These are phyloP conservation scores for Austroboletus niveus DNA, from an alignment of 1,284 basidiomycete species.

Conservation along the genomic window DNA sequence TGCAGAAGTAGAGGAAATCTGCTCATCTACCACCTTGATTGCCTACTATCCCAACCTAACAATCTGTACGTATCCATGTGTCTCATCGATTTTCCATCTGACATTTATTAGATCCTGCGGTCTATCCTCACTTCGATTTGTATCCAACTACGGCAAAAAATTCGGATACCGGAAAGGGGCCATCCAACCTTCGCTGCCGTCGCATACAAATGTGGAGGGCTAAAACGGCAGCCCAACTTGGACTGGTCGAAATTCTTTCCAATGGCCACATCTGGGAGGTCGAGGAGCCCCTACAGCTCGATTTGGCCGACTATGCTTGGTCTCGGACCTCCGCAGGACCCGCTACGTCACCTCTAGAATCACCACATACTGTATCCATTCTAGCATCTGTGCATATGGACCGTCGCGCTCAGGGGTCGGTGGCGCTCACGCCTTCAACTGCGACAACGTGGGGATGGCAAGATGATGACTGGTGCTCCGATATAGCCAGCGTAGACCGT, in stretches of 20 bases:
- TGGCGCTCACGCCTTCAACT: conserved; percentile 50
- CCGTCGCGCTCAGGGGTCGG: conserved; percentile 54
- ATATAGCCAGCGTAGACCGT: conserved; percentile 10
- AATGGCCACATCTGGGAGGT: conserved; percentile 20
- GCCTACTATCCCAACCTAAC: conserved; percentile 22
- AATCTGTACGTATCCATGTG: conserved; percentile 21
- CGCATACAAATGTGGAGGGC: conserved; percentile 19
- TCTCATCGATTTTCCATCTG: conserved; percentile 1
- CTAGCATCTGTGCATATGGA: conserved; percentile 57
- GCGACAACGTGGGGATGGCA: conserved; percentile 36
- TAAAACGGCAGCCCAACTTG: conserved; percentile 13
- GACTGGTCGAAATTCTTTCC: conserved; percentile 9
- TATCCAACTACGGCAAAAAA: conserved; percentile 18
- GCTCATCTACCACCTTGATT: conserved; percentile 1
- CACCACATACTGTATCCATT: conserved; percentile 36
- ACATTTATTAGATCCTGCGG: conserved; percentile 23
- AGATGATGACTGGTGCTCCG: conserved; percentile 20
- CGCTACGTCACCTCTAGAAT: conserved; percentile 41
- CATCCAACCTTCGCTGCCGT: conserved; percentile 9
- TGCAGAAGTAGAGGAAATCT: background rate
- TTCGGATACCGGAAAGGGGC: background rate
- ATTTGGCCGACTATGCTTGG: conserved; percentile 67
- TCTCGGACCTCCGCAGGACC: conserved; percentile 68
- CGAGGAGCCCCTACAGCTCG: conserved; percentile 37
- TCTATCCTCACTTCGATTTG: conserved; percentile 34